These are phyloP conservation scores for Fusarium decemcellulare DNA, from an alignment of 2,329 filamentous ascomycete genomes.

Conservation along the genomic window DNA sequence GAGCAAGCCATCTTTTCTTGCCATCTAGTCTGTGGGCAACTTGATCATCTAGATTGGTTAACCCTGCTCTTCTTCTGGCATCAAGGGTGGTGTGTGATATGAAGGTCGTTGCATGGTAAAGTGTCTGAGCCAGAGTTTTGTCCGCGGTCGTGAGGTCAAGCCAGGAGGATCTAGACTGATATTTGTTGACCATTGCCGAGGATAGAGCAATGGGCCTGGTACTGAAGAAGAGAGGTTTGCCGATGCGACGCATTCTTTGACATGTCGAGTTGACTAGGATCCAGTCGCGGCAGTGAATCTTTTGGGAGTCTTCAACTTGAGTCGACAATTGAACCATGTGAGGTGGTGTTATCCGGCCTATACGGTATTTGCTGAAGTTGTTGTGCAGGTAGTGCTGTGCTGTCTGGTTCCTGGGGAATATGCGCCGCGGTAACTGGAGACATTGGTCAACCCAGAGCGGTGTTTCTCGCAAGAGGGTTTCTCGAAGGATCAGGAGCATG, in stretches of 20 bases:
- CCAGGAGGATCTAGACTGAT: neutral
- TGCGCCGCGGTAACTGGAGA: neutral
- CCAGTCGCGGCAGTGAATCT: slow-evolving; percentile 11
- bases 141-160: neutral
- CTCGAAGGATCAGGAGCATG: slow-evolving; percentile 13
- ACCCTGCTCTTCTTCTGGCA: neutral
- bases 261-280: slow-evolving; percentile 12
- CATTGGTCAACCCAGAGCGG: slow-evolving; percentile 13
- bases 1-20: neutral
- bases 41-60: neutral
- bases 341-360: too few species aligned
- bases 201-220: slow-evolving; percentile 2
- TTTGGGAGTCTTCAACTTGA: neutral
- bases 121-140: neutral
- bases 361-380: too few species aligned
- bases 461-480: neutral
- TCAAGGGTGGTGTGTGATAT: neutral
- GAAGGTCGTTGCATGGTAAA: neutral
- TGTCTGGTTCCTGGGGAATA: neutral
- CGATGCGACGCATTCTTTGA: slow-evolving; percentile 5
- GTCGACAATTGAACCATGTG: too few species aligned
- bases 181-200: neutral
- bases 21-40: neutral
- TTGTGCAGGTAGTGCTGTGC: too few species aligned
- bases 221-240: slow-evolving; percentile 5